Percentiles rank a stretch among this genome's conserved stretches.
phyloP scores from a whole-genome alignment of 73 alveolate species.

The Halteria grandinella region DNA sequence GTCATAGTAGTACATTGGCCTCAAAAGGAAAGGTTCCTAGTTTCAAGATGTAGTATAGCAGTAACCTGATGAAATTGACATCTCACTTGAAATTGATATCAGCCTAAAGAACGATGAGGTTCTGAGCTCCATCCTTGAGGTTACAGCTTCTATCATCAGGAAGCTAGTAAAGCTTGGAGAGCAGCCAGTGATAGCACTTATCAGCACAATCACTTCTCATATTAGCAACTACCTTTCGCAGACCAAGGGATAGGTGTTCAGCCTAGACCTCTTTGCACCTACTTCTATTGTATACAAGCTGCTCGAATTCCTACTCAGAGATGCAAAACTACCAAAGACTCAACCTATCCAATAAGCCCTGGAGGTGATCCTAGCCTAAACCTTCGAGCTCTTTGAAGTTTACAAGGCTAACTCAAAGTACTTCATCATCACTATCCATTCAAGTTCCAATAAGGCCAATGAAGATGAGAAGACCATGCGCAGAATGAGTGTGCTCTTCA shows the following conservation, averaged over 20 bases:
- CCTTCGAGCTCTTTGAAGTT: slow-evolving; percentile 9
- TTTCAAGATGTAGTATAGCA: too few relatives aligned
- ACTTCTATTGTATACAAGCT: slow-evolving; percentile 3
- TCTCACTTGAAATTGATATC: slow-evolving; percentile 22
- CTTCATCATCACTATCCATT: slow-evolving; percentile 24
- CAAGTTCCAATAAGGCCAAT: slow-evolving; percentile 14
- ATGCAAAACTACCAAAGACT: background rate
- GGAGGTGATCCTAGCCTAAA: background rate
- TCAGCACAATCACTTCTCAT: background rate
- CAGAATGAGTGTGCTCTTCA: slow-evolving; percentile 22
- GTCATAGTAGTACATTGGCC: background rate
- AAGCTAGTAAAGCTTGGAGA: slow-evolving; percentile 18
- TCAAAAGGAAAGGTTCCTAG: slow-evolving; percentile 24
- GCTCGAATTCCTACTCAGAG: slow-evolving; percentile 6
- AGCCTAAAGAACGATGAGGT: slow-evolving; percentile 16
- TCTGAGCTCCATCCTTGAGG: background rate
- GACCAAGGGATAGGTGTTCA: background rate
- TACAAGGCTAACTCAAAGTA: slow-evolving; percentile 24
- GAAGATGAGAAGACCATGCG: slow-evolving; percentile 35
- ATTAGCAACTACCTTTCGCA: background rate
- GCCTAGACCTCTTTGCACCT: slow-evolving; percentile 20
- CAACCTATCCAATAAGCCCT: background rate
- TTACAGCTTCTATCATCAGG: background rate
- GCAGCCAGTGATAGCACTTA: background rate
- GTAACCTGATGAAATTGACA: slow-evolving; percentile 6